Conservation (phyloP, 148 eudicot genomes). For the Diospyros lotus region DNA sequence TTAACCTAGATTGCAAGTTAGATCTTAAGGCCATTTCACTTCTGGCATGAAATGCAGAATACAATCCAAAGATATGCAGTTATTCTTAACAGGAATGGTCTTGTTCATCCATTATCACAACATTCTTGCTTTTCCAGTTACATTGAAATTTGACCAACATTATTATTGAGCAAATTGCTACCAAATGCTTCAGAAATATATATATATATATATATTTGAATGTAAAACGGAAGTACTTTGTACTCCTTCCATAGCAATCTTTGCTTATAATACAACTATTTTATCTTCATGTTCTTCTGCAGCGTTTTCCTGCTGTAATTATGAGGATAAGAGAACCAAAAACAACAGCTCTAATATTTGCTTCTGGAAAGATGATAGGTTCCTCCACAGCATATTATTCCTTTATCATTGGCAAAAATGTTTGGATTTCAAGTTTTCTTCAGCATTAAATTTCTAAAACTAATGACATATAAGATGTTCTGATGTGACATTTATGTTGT, state of each 20-base stretch:
- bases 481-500: neutral
- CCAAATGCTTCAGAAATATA: too few species aligned
- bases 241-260: too few species aligned
- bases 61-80: constrained; percentile 60
- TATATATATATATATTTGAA: too few species aligned
- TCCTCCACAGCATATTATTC: neutral
- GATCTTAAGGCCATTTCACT: constrained; percentile 78
- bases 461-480: neutral
- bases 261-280: too few species aligned
- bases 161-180: too few species aligned
- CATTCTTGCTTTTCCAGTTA: too few species aligned
- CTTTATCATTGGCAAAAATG: neutral
- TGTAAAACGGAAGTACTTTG: too few species aligned
- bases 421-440: neutral
- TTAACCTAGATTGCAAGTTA: constrained; percentile 79
- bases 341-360: constrained; percentile 75
- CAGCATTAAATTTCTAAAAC: neutral
- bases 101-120: too few species aligned
- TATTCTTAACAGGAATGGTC: neutral
- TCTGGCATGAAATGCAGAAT: constrained; percentile 83
- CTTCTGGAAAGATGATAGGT: constrained; percentile 77
- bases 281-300: neutral
- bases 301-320: constrained; percentile 81
- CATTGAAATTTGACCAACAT: too few species aligned
- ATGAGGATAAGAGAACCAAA: constrained; percentile 88